Evolutionary conservation across 1,284 basidiomycete genomes (phyloP).

Genomic region (Xerocomus nothofagi): DNA sequence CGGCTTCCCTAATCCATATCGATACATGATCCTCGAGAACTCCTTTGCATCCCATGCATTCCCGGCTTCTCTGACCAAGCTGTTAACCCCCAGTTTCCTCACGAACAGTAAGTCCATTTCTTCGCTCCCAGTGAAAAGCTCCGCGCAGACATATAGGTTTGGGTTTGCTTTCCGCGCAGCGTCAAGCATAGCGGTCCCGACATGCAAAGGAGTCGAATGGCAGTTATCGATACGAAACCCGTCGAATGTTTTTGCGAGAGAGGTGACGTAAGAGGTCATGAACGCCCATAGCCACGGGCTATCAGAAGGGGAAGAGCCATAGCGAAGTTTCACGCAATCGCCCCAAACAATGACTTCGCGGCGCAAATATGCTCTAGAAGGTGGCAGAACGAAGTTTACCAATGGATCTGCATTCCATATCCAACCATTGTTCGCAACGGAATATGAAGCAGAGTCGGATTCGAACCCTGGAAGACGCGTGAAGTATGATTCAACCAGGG

Average conservation of each 20-base stretch:
- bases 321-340: slow-evolving; percentile 97
- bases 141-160: slow-evolving; percentile 93
- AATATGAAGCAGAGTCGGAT: slow-evolving; percentile 69
- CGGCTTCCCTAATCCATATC: slow-evolving; percentile 87
- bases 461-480: slow-evolving; percentile 70
- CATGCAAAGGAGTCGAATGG: slow-evolving; percentile 94
- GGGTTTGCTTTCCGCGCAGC: slow-evolving; percentile 87
- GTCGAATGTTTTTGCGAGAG: slow-evolving; percentile 82
- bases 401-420: slow-evolving; percentile 97
- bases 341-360: slow-evolving; percentile 97
- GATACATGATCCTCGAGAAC: slow-evolving; percentile 80
- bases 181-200: slow-evolving; percentile 91
- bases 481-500: slow-evolving; percentile 88
- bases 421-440: slow-evolving; percentile 97
- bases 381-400: slow-evolving; percentile 90
- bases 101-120: slow-evolving; percentile 93
- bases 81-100: slow-evolving; percentile 87
- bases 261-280: slow-evolving; percentile 86
- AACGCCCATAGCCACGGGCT: slow-evolving; percentile 96
- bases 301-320: slow-evolving; percentile 73
- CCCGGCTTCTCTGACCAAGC: slow-evolving; percentile 87
- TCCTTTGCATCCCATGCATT: slow-evolving; percentile 90
- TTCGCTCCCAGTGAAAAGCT: slow-evolving; percentile 95
- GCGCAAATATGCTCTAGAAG: slow-evolving; percentile 94
- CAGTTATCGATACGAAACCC: slow-evolving; percentile 99